A percentile compares a stretch with the other conserved stretches of the same genome.
Conservation (phyloP, 495 filamentous ascomycete species). For the Cercophora newfieldiana region DNA sequence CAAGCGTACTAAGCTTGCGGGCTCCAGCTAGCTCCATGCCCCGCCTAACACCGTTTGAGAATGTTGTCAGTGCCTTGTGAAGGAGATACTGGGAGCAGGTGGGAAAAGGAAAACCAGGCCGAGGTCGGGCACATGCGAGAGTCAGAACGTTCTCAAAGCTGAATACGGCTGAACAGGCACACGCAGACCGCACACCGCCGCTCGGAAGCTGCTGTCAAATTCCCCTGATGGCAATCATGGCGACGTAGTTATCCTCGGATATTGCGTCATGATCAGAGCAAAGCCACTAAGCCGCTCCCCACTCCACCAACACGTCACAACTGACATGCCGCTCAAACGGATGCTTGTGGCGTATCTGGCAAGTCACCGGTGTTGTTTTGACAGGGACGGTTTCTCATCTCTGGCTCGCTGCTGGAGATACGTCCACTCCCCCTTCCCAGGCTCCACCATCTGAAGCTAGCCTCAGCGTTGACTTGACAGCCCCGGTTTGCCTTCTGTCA, state of each 20-base stretch:
- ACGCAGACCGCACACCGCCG: neutral
- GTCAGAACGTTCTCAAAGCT: neutral
- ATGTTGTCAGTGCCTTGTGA: neutral
- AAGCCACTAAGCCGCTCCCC: neutral
- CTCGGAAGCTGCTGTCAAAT: neutral
- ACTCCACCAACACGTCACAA: constrained; percentile 2
- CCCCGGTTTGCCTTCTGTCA: neutral
- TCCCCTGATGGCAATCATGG: neutral
- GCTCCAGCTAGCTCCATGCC: neutral
- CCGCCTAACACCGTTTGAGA: neutral
- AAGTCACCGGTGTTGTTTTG: neutral
- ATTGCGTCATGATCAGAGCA: neutral
- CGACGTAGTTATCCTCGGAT: neutral
- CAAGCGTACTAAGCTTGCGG: neutral
- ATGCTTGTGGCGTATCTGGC: neutral
- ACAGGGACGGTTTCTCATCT: neutral
- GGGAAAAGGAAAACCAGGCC: neutral
- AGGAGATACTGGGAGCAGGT: neutral
- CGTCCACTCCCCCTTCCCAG: neutral
- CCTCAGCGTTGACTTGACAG: neutral
- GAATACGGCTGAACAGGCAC: neutral
- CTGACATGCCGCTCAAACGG: neutral
- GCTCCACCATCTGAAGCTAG: neutral
- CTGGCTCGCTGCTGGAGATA: neutral
- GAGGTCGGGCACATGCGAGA: neutral